Evolutionary conservation across 2,329 filamentous ascomycete genomes (phyloP), one percentile per base, ranked within the genome.

Genomic region (Penicillium sp.): DNA sequence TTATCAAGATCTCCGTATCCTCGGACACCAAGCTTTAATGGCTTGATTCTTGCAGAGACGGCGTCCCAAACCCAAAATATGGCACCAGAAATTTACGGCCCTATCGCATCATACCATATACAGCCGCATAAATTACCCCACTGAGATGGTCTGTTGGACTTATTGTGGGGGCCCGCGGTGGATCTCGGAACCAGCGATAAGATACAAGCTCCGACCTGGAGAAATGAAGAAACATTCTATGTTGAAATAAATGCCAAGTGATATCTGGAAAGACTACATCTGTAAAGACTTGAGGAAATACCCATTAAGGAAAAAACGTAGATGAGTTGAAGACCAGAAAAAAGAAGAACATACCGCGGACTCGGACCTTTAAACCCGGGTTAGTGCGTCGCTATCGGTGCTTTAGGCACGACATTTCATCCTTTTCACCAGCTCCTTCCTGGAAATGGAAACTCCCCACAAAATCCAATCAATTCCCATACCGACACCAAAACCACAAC

Each of bases 151-250:
- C 9, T 18, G 20, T 11, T n/a, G 41, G 29, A 31, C 12, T 31
- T 4, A 6, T 8, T 20, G 55, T 57, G 55, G 55, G n/a, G 55
- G 51, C 55, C 31, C 20, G 15, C 47, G 43, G 55, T 57, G 55
- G 55, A 57, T 57, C 55, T 57, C 55, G 45, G 42, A 56, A 11
- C 14, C 47, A 18, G 33, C 18, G 46, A 49, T 26, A 25, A 37
- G 26, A 51, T 18, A n/a, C n/a, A n/a, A 41, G 37, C 42, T 55
- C 29, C 37, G 11, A 49, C 11, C 31, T 33, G 47, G 53, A 52
- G 37, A 46, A 51, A 31, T 18, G 7, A 42, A 46, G 11, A 29
- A 45, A 29, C 15, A 27, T 45, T 45, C 43, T 14, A 29, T 29
- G 8, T 18, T 25, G 20, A 42, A 42, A 9, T 37, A 18, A 37